Conservation (phyloP, 73 alveolate species). For the Paramecium bursaria region DNA sequence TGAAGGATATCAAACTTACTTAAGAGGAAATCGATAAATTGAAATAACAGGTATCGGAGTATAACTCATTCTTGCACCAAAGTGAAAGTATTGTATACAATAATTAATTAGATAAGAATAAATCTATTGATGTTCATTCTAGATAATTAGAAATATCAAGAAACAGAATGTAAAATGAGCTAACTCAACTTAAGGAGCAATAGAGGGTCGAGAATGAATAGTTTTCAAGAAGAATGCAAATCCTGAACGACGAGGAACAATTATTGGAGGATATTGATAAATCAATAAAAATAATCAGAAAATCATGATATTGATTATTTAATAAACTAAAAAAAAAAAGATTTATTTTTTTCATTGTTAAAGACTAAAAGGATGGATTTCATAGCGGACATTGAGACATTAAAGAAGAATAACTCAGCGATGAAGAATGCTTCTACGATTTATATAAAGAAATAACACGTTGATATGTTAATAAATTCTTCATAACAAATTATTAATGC, state of each 20-base stretch:
- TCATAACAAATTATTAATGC: not conserved
- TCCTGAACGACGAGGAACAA: constrained; percentile 3
- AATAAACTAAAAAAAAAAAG: constrained; percentile 1
- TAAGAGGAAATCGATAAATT: too few species aligned
- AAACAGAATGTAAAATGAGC: constrained; percentile 3
- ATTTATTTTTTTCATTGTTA: too few species aligned
- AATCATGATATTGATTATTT: not conserved
- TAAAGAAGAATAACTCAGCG: not conserved
- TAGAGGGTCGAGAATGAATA: constrained; percentile 19
- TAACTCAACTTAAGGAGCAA: not conserved
- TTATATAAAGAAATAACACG: not conserved
- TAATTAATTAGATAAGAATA: too few species aligned
- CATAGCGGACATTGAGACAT: not conserved
- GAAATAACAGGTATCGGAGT: too few species aligned
- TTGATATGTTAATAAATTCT: not conserved
- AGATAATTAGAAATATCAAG: too few species aligned
- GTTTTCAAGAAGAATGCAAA: not conserved
- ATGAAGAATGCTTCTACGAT: constrained; percentile 16
- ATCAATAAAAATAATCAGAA: constrained; percentile 2
- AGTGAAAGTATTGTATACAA: too few species aligned
- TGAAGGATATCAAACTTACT: too few species aligned
- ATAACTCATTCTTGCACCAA: too few species aligned
- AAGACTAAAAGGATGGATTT: constrained; percentile 21
- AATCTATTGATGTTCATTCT: too few species aligned
- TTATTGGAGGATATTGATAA: not conserved